A percentile compares a stretch with the other conserved stretches of the same genome.
These are phyloP conservation scores for Cornus florida DNA, from an alignment of 148 eudicot species.

Conservation along the genomic window DNA sequence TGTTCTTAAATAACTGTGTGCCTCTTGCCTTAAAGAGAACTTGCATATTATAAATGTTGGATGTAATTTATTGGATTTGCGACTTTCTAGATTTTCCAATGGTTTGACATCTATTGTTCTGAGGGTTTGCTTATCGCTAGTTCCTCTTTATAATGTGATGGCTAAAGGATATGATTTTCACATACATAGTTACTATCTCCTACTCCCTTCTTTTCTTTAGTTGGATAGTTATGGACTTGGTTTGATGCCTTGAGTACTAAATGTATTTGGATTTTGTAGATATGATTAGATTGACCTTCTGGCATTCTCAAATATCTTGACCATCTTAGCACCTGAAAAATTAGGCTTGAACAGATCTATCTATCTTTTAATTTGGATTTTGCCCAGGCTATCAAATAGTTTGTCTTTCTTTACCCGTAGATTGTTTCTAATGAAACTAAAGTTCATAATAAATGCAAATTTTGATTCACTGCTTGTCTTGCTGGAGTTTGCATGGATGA, in stretches of 20 bases:
- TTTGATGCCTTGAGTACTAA: not conserved
- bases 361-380: not conserved
- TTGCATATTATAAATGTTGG: not conserved
- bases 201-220: not conserved
- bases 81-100: not conserved
- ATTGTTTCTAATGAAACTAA: not conserved
- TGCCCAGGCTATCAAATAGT: not conserved
- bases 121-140: conserved; percentile 1
- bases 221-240: not conserved
- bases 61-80: not conserved
- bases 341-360: not conserved
- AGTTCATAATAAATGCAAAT: not conserved
- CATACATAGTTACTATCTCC: not conserved
- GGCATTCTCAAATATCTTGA: not conserved
- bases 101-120: not conserved
- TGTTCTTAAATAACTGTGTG: not conserved
- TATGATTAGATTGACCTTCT: not conserved
- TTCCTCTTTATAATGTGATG: not conserved
- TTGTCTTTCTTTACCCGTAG: not conserved
- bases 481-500: not conserved
- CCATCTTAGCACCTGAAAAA: not conserved
- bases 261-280: not conserved
- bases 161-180: not conserved
- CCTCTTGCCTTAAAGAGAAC: not conserved
- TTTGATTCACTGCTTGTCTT: not conserved